phyloP scores from a whole-genome alignment of 116 monocot genomes.

The Phalaenopsis hybrid region DNA sequence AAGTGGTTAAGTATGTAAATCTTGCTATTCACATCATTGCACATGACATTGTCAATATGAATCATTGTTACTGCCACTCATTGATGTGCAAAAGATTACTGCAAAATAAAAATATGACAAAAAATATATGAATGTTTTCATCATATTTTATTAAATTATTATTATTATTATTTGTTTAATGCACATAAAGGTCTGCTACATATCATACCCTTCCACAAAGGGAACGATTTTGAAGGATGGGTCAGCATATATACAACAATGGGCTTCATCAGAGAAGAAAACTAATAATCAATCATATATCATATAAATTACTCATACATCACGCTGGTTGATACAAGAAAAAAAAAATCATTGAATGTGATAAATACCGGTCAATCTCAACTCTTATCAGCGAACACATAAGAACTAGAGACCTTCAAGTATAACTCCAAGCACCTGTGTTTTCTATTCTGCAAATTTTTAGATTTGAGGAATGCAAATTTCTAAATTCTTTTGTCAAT shows the following conservation, averaged over 20 bases:
- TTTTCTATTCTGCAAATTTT: background rate
- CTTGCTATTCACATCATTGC: too few relatives aligned
- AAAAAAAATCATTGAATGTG: background rate
- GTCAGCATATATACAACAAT: background rate
- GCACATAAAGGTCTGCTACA: too few relatives aligned
- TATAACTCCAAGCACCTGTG: background rate
- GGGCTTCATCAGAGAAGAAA: background rate
- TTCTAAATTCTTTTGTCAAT: background rate
- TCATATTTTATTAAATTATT: background rate
- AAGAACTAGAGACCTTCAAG: background rate
- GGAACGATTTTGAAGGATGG: background rate
- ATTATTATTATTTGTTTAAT: too few relatives aligned
- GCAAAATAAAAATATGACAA: too few relatives aligned
- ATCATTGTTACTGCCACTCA: too few relatives aligned
- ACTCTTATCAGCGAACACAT: background rate
- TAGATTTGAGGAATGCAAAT: background rate
- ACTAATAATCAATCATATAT: background rate
- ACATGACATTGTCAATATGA: too few relatives aligned
- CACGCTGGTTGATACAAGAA: background rate
- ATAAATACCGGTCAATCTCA: background rate
- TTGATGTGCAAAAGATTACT: too few relatives aligned
- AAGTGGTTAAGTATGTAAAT: too few relatives aligned
- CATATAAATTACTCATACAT: background rate
- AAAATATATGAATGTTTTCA: background rate
- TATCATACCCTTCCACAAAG: background rate